Evolutionary conservation across 1,284 basidiomycete genomes (phyloP).

Genomic region (Naganishia sp.): DNA sequence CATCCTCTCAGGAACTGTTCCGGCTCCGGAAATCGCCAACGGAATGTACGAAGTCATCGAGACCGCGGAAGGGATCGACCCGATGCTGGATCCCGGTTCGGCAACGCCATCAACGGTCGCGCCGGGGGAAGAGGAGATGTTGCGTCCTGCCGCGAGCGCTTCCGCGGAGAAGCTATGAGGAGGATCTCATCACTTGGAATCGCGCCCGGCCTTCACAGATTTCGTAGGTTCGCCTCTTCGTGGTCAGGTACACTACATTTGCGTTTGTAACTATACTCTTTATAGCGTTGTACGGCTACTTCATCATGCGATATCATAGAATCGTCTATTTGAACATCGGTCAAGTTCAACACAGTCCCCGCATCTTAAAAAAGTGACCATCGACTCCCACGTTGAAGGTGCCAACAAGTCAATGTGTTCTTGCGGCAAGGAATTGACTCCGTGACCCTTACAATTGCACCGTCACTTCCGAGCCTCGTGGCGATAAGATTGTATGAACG

Average conservation of each 20-base stretch:
- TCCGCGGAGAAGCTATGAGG: not conserved
- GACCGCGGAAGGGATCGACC: conserved; percentile 58
- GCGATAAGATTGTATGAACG: conserved; percentile 7
- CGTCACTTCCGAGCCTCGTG: conserved; percentile 12
- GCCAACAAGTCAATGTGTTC: too few relatives aligned
- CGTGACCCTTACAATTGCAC: not conserved
- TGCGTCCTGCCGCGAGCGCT: not conserved
- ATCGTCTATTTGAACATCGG: not conserved
- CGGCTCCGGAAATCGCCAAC: conserved; percentile 93
- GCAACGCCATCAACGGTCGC: conserved; percentile 16
- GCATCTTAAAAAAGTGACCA: not conserved
- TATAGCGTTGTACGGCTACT: conserved; percentile 5
- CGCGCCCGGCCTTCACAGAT: too few relatives aligned
- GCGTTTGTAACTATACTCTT: not conserved
- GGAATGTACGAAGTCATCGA: conserved; percentile 94
- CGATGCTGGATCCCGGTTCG: conserved; percentile 40
- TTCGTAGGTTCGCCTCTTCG: too few relatives aligned
- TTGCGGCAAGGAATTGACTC: too few relatives aligned
- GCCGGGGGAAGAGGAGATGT: conserved; percentile 14
- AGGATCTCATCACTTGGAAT: not conserved
- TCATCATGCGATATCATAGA: not conserved
- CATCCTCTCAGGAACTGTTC: conserved; percentile 70
- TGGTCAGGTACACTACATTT: too few relatives aligned
- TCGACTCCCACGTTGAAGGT: not conserved
- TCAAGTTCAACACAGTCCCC: not conserved